Evolutionary conservation across 2,329 filamentous ascomycete species (phyloP).

Genomic region (Sporothrix humicola): DNA sequence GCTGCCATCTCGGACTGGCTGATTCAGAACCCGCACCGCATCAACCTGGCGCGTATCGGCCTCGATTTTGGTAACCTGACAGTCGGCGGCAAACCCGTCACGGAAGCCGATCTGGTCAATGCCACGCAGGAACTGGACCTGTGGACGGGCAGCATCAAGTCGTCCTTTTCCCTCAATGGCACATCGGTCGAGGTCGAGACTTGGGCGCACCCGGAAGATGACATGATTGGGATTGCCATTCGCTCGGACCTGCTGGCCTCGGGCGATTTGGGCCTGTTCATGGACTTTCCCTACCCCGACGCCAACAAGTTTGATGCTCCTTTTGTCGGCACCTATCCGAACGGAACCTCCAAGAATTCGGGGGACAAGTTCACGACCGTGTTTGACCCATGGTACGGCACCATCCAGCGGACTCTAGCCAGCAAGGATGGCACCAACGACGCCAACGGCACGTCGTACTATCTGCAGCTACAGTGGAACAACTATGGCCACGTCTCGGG

Average conservation of each 20-base stretch:
- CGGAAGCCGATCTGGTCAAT: conserved; percentile 48
- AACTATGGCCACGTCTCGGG: conserved; percentile 25
- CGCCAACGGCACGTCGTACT: conserved; percentile 46
- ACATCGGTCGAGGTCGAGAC: conserved; percentile 51
- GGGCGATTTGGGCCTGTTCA: conserved; percentile 53
- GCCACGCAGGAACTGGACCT: conserved; percentile 54
- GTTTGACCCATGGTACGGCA: conserved; percentile 43
- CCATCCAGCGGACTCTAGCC: conserved; percentile 52
- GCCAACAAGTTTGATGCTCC: conserved; percentile 60
- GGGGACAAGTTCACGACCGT: conserved; percentile 50
- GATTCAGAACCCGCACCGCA: conserved; percentile 57
- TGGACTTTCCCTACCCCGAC: conserved; percentile 59
- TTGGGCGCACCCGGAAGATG: conserved; percentile 52
- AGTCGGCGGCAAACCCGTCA: conserved; percentile 43
- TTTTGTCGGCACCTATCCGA: conserved; percentile 57
- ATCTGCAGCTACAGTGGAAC: conserved; percentile 40
- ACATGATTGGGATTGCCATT: conserved; percentile 53
- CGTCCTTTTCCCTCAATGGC: conserved; percentile 52
- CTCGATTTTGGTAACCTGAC: conserved; percentile 49
- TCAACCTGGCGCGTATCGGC: conserved; percentile 57
- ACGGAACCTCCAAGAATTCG: neutral
- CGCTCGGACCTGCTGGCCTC: conserved; percentile 49
- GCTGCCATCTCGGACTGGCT: conserved; percentile 52
- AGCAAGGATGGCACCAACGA: conserved; percentile 44
- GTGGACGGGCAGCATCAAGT: conserved; percentile 54